These are phyloP conservation scores for Aquanectria penicillioides DNA, from an alignment of 2,329 filamentous ascomycete genomes.

Conservation along the genomic window DNA sequence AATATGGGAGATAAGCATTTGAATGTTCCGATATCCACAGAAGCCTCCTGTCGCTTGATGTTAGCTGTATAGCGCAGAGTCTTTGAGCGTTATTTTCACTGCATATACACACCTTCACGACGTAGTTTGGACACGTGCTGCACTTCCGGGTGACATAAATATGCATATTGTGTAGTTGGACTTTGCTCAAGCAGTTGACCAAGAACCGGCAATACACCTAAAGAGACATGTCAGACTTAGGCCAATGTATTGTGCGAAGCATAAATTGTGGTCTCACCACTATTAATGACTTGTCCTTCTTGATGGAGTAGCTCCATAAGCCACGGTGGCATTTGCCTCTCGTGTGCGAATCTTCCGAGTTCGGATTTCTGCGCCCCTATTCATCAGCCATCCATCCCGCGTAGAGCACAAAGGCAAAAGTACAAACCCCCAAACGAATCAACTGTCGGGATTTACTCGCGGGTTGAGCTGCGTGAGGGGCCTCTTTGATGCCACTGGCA, in stretches of 20 bases:
- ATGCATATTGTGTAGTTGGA: conserved; percentile 71
- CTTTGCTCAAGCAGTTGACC: conserved; percentile 73
- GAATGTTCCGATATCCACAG: conserved; percentile 94
- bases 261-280: conserved; percentile 57
- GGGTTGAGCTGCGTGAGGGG: background rate
- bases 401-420: background rate
- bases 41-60: conserved; percentile 72
- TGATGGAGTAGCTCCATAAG: conserved; percentile 70
- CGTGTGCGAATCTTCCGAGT: conserved; percentile 77
- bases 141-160: conserved; percentile 80
- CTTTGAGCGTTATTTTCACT: too few species aligned
- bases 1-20: conserved; percentile 87
- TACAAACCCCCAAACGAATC: conserved; percentile 33
- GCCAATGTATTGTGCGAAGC: too few species aligned
- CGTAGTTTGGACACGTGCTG: conserved; percentile 84
- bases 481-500: conserved; percentile 6
- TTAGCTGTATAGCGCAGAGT: background rate
- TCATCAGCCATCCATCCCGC: conserved; percentile 1
- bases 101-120: conserved; percentile 78
- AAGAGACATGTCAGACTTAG: conserved; percentile 4
- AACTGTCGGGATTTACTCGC: conserved; percentile 21
- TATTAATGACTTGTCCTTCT: conserved; percentile 64
- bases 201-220: conserved; percentile 70
- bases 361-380: conserved; percentile 62
- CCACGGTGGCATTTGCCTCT: conserved; percentile 79